Percentiles rank a stretch among this genome's conserved stretches.
Evolutionary conservation across 495 filamentous ascomycete genomes (phyloP).

Genomic region (Daldinia loculata): DNA sequence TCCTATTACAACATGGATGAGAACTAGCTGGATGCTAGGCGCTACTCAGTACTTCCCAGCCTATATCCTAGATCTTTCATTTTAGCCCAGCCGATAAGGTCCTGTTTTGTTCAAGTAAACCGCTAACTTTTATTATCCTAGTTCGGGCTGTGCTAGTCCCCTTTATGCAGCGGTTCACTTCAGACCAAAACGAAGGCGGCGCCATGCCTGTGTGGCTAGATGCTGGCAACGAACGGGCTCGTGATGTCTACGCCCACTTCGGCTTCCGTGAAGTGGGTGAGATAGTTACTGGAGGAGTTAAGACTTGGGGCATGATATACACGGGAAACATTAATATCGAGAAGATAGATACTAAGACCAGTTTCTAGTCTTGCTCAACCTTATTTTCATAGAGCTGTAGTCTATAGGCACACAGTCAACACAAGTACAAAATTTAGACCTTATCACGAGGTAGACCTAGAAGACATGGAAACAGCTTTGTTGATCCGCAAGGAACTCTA

Average conservation of each 20-base stretch:
- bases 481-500: too few species aligned
- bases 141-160: slow-evolving; percentile 28
- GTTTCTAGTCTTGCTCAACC: background rate
- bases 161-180: slow-evolving; percentile 25
- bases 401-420: too few species aligned
- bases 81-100: background rate
- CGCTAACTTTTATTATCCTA: slow-evolving; percentile 1
- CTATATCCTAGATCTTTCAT: background rate
- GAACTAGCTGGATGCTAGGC: background rate
- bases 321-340: slow-evolving; percentile 20
- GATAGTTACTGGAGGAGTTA: slow-evolving; percentile 10
- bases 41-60: background rate
- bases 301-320: slow-evolving; percentile 36
- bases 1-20: background rate
- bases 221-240: slow-evolving; percentile 21
- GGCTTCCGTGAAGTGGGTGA: slow-evolving; percentile 22
- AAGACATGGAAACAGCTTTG: too few species aligned
- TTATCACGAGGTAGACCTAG: too few species aligned
- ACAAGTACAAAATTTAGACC: too few species aligned
- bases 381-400: background rate
- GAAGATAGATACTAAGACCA: background rate
- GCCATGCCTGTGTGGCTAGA: slow-evolving; percentile 33
- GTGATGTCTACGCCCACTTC: slow-evolving; percentile 22
- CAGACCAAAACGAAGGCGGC: slow-evolving; percentile 23
- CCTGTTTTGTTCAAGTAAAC: background rate